Percentiles rank a stretch among this genome's conserved stretches.
Evolutionary conservation across 768 basidiomycete genomes (phyloP).

Genomic region (Terana coerulea): DNA sequence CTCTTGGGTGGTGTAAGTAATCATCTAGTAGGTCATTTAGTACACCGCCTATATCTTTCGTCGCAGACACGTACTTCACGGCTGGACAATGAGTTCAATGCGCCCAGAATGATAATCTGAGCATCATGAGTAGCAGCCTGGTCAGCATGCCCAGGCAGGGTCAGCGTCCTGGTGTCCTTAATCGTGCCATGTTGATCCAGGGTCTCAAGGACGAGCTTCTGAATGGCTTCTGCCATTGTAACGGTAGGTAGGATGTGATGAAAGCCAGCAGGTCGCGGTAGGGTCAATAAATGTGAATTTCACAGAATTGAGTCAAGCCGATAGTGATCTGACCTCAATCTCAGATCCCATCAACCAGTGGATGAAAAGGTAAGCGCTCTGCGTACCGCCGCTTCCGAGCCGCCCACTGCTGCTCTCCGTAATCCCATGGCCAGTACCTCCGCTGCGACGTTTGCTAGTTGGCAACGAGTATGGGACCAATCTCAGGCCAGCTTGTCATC

Average conservation of each 20-base stretch:
- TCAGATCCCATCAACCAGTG: slow-evolving; percentile 4
- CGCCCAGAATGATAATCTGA: slow-evolving; percentile 84
- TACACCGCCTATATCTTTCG: not conserved
- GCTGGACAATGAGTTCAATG: slow-evolving; percentile 84
- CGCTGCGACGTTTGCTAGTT: slow-evolving; percentile 23
- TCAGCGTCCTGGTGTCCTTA: slow-evolving; percentile 63
- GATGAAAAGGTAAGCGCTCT: slow-evolving; percentile 1
- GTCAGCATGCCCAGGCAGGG: slow-evolving; percentile 57
- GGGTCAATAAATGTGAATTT: not conserved
- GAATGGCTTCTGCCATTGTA: slow-evolving; percentile 72
- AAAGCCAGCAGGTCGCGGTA: not conserved
- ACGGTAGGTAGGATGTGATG: not conserved
- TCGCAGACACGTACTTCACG: slow-evolving; percentile 60
- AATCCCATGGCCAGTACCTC: slow-evolving; percentile 14
- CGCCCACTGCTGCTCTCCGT: not conserved
- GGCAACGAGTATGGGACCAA: slow-evolving; percentile 64
- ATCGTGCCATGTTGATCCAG: slow-evolving; percentile 56
- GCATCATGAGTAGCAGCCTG: slow-evolving; percentile 65
- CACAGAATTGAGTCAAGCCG: slow-evolving; percentile 7
- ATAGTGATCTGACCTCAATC: slow-evolving; percentile 10
- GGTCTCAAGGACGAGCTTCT: slow-evolving; percentile 73
- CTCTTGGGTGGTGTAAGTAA: slow-evolving; percentile 77
- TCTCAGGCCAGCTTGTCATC: slow-evolving; percentile 52
- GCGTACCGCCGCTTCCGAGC: not conserved
- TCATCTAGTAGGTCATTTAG: slow-evolving; percentile 54